Evolutionary conservation across 768 basidiomycete genomes (phyloP).

Genomic region (Pisolithus orientalis): DNA sequence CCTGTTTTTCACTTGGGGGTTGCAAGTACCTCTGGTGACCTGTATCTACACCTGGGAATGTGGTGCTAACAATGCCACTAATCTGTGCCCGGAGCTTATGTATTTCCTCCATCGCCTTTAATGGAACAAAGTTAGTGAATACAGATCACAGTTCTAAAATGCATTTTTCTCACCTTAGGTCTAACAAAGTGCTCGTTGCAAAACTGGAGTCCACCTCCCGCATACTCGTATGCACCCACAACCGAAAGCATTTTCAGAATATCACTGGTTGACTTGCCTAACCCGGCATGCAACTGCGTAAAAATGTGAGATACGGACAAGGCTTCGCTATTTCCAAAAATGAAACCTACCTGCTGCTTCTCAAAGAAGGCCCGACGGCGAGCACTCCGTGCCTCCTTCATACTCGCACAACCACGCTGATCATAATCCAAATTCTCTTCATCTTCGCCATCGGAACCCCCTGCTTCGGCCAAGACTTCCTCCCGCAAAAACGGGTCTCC

Average conservation of each 20-base stretch:
- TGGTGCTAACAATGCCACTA: constrained; percentile 72
- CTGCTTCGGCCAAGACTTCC: constrained; percentile 49
- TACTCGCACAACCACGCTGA: constrained; percentile 39
- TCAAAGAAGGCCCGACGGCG: constrained; percentile 78
- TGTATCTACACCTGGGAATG: constrained; percentile 59
- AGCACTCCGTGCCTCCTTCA: constrained; percentile 51
- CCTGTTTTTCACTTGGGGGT: constrained; percentile 79
- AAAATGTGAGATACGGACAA: constrained; percentile 1
- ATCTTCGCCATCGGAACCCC: constrained; percentile 33
- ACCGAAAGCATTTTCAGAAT: constrained; percentile 84
- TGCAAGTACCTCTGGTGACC: constrained; percentile 58
- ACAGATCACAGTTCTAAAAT: neutral
- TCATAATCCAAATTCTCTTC: constrained; percentile 37
- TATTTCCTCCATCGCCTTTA: constrained; percentile 96
- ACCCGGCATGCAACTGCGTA: constrained; percentile 61
- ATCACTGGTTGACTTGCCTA: constrained; percentile 81
- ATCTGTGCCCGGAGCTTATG: constrained; percentile 92
- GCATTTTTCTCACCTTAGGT: constrained; percentile 56
- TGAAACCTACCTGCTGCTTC: constrained; percentile 59
- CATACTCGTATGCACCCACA: constrained; percentile 95
- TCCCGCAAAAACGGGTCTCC: constrained; percentile 95
- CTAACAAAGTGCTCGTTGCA: constrained; percentile 88
- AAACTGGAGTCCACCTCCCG: constrained; percentile 72
- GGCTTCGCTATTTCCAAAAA: neutral
- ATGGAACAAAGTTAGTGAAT: neutral